phyloP scores from a whole-genome alignment of 2,329 filamentous ascomycete species.

The Paraphoma sp. region DNA sequence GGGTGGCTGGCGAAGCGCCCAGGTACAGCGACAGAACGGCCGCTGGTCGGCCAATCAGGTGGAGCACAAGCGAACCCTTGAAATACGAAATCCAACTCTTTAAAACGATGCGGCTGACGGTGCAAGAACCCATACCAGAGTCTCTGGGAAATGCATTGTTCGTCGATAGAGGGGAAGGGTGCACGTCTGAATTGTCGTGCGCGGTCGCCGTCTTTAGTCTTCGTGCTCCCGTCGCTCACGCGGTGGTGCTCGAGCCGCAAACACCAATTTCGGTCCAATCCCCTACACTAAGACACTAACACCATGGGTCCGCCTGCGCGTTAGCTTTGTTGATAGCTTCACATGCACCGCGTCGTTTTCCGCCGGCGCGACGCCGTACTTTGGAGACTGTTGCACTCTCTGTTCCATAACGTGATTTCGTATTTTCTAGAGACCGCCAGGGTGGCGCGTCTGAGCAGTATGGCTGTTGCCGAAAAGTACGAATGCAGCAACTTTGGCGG shows the following conservation, averaged over 20 bases:
- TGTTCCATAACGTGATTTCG: too few species aligned
- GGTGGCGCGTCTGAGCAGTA: too few species aligned
- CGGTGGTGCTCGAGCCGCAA: conserved; percentile 21
- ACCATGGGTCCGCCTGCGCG: conserved; percentile 26
- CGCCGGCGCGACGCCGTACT: too few species aligned
- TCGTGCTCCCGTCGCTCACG: conserved; percentile 22
- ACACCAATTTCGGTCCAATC: conserved; percentile 12
- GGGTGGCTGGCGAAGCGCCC: conserved; percentile 36
- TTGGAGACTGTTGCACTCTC: too few species aligned
- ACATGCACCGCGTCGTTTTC: too few species aligned
- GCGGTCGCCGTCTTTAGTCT: conserved; percentile 16
- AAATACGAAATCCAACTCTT: conserved; percentile 37
- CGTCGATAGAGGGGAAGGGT: conserved; percentile 14
- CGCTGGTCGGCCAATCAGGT: conserved; percentile 35
- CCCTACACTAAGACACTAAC: conserved; percentile 9
- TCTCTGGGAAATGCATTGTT: conserved; percentile 37
- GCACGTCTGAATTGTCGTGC: conserved; percentile 10
- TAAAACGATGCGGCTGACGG: conserved; percentile 18
- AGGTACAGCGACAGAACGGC: conserved; percentile 39
- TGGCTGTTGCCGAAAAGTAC: too few species aligned
- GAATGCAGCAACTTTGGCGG: too few species aligned
- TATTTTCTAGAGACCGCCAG: too few species aligned
- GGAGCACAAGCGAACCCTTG: conserved; percentile 28
- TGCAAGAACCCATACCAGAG: conserved; percentile 40
- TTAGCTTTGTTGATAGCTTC: conserved; percentile 13